phyloP scores from a whole-genome alignment of 2,329 filamentous ascomycete species.

The Penicillium sclerotiorum region DNA sequence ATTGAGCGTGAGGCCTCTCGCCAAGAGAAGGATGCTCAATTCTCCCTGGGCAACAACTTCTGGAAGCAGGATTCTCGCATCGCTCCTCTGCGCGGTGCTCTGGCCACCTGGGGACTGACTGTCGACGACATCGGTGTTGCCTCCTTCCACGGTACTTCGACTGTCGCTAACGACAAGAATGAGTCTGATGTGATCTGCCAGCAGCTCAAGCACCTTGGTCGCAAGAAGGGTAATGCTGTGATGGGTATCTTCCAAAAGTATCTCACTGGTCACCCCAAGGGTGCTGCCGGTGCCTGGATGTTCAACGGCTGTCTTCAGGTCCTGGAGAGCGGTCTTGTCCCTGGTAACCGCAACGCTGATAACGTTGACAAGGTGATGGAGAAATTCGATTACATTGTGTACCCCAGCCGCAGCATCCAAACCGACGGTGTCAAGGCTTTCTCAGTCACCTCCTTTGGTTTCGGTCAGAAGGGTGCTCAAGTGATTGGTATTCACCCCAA shows the following conservation, averaged over 20 bases:
- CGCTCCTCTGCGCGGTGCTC: slow-evolving; percentile 89
- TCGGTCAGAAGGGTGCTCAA: slow-evolving; percentile 98
- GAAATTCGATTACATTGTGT: slow-evolving; percentile 96
- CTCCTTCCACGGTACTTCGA: slow-evolving; percentile 98
- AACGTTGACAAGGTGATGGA: slow-evolving; percentile 97
- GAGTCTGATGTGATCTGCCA: slow-evolving; percentile 97
- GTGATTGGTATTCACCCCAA: slow-evolving; percentile 95
- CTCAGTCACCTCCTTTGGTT: slow-evolving; percentile 97
- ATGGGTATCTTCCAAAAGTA: slow-evolving; percentile 99
- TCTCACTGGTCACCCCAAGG: slow-evolving; percentile 97
- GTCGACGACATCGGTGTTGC: slow-evolving; percentile 94
- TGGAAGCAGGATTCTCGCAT: slow-evolving; percentile 96
- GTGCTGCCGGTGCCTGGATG: slow-evolving; percentile 99
- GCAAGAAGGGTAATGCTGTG: slow-evolving; percentile 93
- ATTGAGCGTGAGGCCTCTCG: slow-evolving; percentile 85
- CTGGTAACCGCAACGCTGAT: slow-evolving; percentile 96
- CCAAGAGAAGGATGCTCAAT: slow-evolving; percentile 90
- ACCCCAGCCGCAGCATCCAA: slow-evolving; percentile 92
- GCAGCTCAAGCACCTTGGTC: slow-evolving; percentile 91
- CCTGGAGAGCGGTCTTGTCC: slow-evolving; percentile 89
- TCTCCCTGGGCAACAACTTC: slow-evolving; percentile 96
- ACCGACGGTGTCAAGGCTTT: slow-evolving; percentile 98
- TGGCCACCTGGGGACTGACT: slow-evolving; percentile 97
- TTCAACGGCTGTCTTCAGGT: slow-evolving; percentile 97
- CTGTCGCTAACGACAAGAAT: slow-evolving; percentile 99